Evolutionary conservation across 805 yeast genomes (phyloP), one percentile per base, ranked within the genome.

Genomic region (Cyberlindnera euphorbiiphila): DNA sequence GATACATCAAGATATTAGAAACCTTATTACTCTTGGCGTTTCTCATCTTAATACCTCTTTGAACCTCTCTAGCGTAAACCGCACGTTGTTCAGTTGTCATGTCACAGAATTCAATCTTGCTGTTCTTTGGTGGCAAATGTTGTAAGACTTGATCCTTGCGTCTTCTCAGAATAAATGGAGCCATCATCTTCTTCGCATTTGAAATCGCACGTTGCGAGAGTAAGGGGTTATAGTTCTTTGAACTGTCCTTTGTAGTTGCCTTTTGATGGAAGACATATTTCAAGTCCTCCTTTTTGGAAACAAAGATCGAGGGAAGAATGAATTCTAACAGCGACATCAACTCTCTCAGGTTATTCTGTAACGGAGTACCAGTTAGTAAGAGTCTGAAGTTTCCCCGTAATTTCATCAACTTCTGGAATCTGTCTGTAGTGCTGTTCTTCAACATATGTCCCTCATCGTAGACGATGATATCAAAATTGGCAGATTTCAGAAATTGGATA

Each of bases 361-460:
- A 66, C 7, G 99, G 99, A 0, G 99, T 93, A 59, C 99, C 99
- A 1, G 99, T 93, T 42, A 93, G 70, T 32, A 93, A 62, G 22
- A 93, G 65, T 51, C 98, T 72, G 64, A 91, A 93, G n/a, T 74
- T 72, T 1, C 93, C 96, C 42, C 71, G 73, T 36, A 93, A 66
- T 52, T 77, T 77, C 95, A 91, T 89, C 44, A 93, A 69, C 61
- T 88, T 91, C 43, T 66, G 70, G 58, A 91, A 93, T 50, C 99
- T 72, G 53, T 91, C 98, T 21, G 93, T 76, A 43, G 74, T 69
- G 3, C 95, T 84, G 60, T 93, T 93, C 59, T 93, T 93, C 50
- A 93, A 69, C 85, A 93, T 81, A 61, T 93, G 99, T 2, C 99
- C 99, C 67, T 93, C 99, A 61, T 93, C 99, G 56, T 86, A 93